Percentiles rank a stretch among this genome's conserved stretches.
Conservation (phyloP, 192 early-diverging fungal genomes). For the Funneliformis geosporum region DNA sequence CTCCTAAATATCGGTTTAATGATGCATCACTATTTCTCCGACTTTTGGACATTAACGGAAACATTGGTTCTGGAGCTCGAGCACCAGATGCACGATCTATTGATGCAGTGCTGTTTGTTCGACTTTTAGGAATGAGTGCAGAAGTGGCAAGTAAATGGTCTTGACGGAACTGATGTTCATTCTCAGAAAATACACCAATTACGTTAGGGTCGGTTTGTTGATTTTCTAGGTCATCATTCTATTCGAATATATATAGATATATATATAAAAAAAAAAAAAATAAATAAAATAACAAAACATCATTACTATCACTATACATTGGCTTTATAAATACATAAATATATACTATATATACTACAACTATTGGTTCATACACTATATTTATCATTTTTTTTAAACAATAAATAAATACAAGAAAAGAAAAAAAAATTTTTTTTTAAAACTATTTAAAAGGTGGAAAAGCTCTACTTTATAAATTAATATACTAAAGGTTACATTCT, state of each 20-base stretch:
- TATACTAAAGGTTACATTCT: background rate
- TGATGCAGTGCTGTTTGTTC: background rate
- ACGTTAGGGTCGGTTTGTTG: background rate
- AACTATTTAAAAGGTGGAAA: background rate
- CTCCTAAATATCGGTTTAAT: background rate
- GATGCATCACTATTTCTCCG: constrained; percentile 27
- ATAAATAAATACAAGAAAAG: background rate
- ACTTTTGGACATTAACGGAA: background rate
- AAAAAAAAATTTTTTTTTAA: background rate
- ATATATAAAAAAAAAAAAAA: too few relatives aligned
- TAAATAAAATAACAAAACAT: background rate
- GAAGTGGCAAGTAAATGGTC: background rate
- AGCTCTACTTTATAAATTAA: background rate
- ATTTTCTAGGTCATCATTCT: background rate
- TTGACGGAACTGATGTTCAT: background rate
- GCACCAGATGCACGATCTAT: background rate
- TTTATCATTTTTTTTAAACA: background rate
- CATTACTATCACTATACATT: background rate
- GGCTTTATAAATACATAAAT: background rate
- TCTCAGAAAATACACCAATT: background rate
- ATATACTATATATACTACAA: background rate
- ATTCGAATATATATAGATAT: too few relatives aligned
- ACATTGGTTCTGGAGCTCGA: background rate
- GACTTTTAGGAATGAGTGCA: background rate
- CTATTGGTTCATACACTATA: background rate